Evolutionary conservation across 2,329 filamentous ascomycete species (phyloP).

Genomic region (Calonectria ilicicola): DNA sequence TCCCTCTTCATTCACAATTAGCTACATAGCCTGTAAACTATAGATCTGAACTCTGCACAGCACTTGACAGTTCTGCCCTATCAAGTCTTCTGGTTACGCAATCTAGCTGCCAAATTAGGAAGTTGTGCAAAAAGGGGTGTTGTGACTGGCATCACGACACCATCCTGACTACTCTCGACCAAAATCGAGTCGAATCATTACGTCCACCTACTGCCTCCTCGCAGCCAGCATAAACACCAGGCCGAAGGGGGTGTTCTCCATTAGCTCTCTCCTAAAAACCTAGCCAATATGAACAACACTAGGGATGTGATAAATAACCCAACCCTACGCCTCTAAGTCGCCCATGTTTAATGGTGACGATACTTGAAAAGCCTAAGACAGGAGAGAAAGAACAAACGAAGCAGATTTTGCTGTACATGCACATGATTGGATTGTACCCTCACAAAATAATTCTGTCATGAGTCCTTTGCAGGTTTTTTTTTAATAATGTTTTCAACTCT

Average conservation of each 20-base stretch:
- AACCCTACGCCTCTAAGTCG: too few relatives aligned
- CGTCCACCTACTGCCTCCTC: too few relatives aligned
- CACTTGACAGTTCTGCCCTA: constrained; percentile 29
- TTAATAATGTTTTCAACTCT: constrained; percentile 31
- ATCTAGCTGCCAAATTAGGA: not conserved
- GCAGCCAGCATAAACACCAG: not conserved
- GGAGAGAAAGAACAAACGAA: too few relatives aligned
- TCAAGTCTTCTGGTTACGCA: constrained; percentile 26
- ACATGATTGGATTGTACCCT: not conserved
- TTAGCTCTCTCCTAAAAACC: not conserved
- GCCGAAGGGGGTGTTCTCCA: too few relatives aligned
- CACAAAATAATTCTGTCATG: not conserved
- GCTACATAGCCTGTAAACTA: not conserved
- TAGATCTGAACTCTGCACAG: not conserved
- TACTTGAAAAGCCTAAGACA: too few relatives aligned
- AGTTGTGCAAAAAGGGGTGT: constrained; percentile 24
- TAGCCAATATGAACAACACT: not conserved
- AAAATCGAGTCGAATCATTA: not conserved
- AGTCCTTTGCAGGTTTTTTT: constrained; percentile 35
- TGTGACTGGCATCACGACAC: not conserved
- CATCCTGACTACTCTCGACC: not conserved
- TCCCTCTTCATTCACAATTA: not conserved
- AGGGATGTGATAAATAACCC: not conserved
- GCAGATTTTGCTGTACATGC: too few relatives aligned
- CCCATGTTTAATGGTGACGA: too few relatives aligned